phyloP scores from a whole-genome alignment of 139 green algal species.

The Desmodesmus armatus region DNA sequence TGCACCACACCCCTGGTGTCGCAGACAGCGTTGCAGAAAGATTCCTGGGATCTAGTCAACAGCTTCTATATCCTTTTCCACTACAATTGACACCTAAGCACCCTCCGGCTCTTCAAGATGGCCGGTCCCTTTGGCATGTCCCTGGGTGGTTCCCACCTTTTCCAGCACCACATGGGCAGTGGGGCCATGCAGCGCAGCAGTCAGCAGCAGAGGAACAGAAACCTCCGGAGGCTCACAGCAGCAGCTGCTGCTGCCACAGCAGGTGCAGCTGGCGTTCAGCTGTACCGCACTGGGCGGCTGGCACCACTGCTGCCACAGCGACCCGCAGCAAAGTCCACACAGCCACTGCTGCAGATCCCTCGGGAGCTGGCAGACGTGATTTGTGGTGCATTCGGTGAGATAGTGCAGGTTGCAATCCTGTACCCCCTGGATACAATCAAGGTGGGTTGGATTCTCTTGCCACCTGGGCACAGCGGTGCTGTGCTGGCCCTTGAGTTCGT shows the following conservation, averaged over 20 bases:
- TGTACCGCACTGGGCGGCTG: background rate
- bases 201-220: background rate
- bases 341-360: constrained; percentile 10
- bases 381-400: constrained; percentile 38
- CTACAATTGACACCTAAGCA: too few species aligned
- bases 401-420: constrained; percentile 36
- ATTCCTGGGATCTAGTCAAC: too few species aligned
- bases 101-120: too few species aligned
- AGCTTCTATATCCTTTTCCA: too few species aligned
- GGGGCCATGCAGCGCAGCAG: too few species aligned
- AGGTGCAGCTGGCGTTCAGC: constrained; percentile 2
- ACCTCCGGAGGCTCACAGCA: background rate
- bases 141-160: too few species aligned
- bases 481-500: too few species aligned
- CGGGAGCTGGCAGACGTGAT: constrained; percentile 24
- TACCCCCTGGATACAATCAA: constrained; percentile 44
- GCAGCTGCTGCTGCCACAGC: constrained; percentile 26
- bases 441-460: constrained; percentile 14
- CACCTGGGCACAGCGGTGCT: too few species aligned
- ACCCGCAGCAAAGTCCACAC: background rate
- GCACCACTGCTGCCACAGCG: background rate
- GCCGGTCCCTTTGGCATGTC: too few species aligned
- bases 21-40: too few species aligned
- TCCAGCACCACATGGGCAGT: too few species aligned
- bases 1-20: too few species aligned